These are phyloP conservation scores for Apiotrichum mycotoxinovorans DNA, from an alignment of 1,284 basidiomycete genomes.

Conservation along the genomic window DNA sequence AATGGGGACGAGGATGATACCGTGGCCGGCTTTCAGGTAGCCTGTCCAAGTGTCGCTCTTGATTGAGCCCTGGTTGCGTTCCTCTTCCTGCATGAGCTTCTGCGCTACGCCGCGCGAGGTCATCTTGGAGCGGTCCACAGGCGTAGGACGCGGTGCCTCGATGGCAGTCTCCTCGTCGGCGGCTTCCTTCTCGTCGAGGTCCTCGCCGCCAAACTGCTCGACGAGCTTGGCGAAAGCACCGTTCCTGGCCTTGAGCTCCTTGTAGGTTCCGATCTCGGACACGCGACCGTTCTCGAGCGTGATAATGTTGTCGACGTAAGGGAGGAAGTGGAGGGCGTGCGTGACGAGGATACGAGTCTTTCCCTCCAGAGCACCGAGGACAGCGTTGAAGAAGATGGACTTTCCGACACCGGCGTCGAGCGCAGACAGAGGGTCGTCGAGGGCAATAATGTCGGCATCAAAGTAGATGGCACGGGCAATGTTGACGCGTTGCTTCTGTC, in stretches of 20 bases:
- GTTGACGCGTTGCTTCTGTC: conserved; percentile 53
- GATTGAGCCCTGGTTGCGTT: conserved; percentile 47
- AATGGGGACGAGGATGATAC: conserved; percentile 53
- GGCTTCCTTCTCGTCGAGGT: conserved; percentile 49
- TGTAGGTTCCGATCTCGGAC: conserved; percentile 70
- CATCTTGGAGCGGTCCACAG: conserved; percentile 37
- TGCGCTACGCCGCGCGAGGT: conserved; percentile 38
- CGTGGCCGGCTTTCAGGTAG: conserved; percentile 55
- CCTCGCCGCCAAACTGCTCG: conserved; percentile 61
- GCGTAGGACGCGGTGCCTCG: conserved; percentile 14
- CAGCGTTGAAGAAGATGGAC: conserved; percentile 74
- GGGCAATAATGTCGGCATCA: conserved; percentile 77
- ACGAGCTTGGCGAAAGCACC: conserved; percentile 72
- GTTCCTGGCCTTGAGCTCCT: conserved; percentile 58
- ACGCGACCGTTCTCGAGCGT: conserved; percentile 64
- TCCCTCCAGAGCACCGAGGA: conserved; percentile 59
- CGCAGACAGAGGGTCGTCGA: conserved; percentile 75
- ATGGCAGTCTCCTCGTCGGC: conserved; percentile 48
- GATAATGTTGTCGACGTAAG: conserved; percentile 51
- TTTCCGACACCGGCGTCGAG: conserved; percentile 85
- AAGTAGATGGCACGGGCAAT: conserved; percentile 81
- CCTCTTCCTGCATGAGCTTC: conserved; percentile 53
- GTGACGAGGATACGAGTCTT: conserved; percentile 73
- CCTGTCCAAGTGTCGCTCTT: conserved; percentile 41
- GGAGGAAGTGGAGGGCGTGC: conserved; percentile 53